A percentile compares a stretch with the other conserved stretches of the same genome.
These are phyloP conservation scores for Globisporangium paroecandrum DNA, from an alignment of 352 stramenopile species.

Conservation along the genomic window DNA sequence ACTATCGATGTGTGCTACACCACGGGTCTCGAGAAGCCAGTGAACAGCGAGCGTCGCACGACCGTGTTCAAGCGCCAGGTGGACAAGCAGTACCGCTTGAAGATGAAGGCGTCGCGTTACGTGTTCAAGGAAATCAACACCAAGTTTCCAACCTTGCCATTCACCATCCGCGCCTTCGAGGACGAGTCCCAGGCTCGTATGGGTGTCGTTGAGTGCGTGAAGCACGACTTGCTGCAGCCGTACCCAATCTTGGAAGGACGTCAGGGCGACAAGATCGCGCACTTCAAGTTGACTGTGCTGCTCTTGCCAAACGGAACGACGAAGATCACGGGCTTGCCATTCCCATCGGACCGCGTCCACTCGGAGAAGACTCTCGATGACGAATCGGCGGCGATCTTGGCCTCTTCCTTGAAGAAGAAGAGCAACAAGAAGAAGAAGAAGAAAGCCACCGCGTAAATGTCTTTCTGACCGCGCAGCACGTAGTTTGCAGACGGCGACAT, in stretches of 20 bases:
- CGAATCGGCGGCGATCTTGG: constrained; percentile 88
- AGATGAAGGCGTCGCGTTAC: constrained; percentile 94
- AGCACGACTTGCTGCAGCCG: constrained; percentile 95
- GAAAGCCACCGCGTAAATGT: constrained; percentile 47
- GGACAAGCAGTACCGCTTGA: constrained; percentile 96
- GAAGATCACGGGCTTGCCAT: constrained; percentile 94
- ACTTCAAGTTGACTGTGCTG: constrained; percentile 99
- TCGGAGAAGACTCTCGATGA: constrained; percentile 93
- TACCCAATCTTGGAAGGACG: constrained; percentile 98
- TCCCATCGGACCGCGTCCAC: constrained; percentile 88
- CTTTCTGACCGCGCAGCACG: constrained; percentile 15
- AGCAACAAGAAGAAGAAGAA: constrained; percentile 94
- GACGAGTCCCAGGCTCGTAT: constrained; percentile 96
- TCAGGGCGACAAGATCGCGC: constrained; percentile 93
- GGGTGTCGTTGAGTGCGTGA: constrained; percentile 98
- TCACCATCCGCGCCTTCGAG: constrained; percentile 95
- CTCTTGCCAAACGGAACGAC: constrained; percentile 94
- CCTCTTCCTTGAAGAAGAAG: constrained; percentile 94
- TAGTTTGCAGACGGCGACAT: constrained; percentile 4
- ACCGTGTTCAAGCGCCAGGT: constrained; percentile 99
- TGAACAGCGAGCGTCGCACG: constrained; percentile 88
- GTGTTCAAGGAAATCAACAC: constrained; percentile 98
- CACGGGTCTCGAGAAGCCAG: constrained; percentile 96
- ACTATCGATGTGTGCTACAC: constrained; percentile 98
- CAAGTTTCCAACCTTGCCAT: constrained; percentile 98